A percentile compares a stretch with the other conserved stretches of the same genome.
Evolutionary conservation across 371 early-diverging fungal genomes (phyloP).

Genomic region (Coemansia sp.): DNA sequence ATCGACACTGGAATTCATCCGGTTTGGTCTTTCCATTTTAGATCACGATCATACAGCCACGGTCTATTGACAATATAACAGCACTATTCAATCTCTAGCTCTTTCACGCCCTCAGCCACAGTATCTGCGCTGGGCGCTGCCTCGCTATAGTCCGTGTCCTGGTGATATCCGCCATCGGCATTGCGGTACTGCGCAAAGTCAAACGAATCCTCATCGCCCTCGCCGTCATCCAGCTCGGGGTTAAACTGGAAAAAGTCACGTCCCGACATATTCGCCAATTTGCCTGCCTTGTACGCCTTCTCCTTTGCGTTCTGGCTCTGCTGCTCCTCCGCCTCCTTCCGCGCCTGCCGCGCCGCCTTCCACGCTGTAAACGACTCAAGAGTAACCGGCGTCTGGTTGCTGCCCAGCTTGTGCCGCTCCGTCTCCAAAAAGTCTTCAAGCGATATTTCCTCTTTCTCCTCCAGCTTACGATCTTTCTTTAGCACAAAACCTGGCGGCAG

Average conservation of each 20-base stretch:
- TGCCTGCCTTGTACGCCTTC: constrained; percentile 89
- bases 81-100: background rate
- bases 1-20: background rate
- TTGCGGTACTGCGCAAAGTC: constrained; percentile 52
- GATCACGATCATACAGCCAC: too few species aligned
- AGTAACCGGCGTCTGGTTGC: constrained; percentile 95
- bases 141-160: constrained; percentile 19
- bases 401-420: constrained; percentile 94
- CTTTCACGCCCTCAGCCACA: background rate
- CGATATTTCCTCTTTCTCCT: constrained; percentile 80
- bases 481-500: constrained; percentile 97
- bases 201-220: constrained; percentile 64
- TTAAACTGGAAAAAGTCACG: constrained; percentile 98
- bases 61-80: too few species aligned
- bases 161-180: constrained; percentile 48
- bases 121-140: background rate
- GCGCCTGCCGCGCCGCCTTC: constrained; percentile 86
- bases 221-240: constrained; percentile 84
- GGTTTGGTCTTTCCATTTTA: too few species aligned
- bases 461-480: constrained; percentile 77
- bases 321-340: constrained; percentile 70
- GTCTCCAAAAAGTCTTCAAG: constrained; percentile 96
- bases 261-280: constrained; percentile 91
- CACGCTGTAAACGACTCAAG: constrained; percentile 92
- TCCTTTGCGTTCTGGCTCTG: constrained; percentile 79